Evolutionary conservation across 164 flowering plant genomes (phyloP).

Genomic region (Echeveria elegans): DNA sequence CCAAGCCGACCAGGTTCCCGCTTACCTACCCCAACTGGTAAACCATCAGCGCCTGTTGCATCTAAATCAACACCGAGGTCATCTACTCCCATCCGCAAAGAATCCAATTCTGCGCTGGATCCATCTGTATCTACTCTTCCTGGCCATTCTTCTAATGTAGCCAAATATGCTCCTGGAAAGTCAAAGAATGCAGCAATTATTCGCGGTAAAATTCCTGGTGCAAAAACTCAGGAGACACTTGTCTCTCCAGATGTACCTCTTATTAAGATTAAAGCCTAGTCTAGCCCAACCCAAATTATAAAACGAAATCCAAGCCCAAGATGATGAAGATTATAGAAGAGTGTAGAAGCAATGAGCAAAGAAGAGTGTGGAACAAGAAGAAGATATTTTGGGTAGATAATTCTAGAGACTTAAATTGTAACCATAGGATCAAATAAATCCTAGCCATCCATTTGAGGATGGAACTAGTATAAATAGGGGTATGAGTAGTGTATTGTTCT

Average conservation of each 20-base stretch:
- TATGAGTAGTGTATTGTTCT: no score
- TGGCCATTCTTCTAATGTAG: slow-evolving; percentile 32
- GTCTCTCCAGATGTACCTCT: slow-evolving; percentile 79
- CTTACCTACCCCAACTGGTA: slow-evolving; percentile 43
- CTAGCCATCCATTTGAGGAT: no score
- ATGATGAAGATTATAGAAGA: no score
- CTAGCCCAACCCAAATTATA: no score
- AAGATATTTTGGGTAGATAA: no score
- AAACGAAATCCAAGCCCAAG: no score
- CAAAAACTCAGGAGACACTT: slow-evolving; percentile 82
- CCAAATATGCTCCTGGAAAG: slow-evolving; percentile 24
- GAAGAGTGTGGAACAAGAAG: no score
- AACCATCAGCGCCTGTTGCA: slow-evolving; percentile 18
- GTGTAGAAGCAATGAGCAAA: no score
- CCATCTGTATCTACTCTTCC: slow-evolving; percentile 30
- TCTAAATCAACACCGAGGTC: slow-evolving; percentile 27
- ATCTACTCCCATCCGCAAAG: slow-evolving; percentile 36
- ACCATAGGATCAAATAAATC: no score
- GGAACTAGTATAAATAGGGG: no score
- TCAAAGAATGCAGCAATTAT: slow-evolving; percentile 38
- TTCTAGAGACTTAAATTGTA: no score
- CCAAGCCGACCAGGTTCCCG: slow-evolving; percentile 37
- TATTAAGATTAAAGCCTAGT: no score
- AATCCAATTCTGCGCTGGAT: slow-evolving; percentile 36
- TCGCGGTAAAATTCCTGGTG: slow-evolving; percentile 62